Base-by-base conservation (phyloP, 208 protist species). In the Crithidia thermophila region DNA sequence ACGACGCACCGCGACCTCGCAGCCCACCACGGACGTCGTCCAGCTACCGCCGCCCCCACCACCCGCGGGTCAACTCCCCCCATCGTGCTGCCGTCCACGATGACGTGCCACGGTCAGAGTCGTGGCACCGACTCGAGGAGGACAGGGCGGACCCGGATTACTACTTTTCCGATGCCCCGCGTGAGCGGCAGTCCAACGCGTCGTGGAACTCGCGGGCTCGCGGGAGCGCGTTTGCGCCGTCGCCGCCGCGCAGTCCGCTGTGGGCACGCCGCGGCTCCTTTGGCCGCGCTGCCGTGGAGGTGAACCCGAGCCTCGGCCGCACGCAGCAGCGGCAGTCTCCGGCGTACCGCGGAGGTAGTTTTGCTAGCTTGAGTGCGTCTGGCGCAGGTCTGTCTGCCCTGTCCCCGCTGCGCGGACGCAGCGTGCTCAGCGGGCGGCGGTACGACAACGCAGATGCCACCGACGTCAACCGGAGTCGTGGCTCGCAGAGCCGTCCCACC, bases 211-310 rank as follows among this genome's bases (percentile, higher is more conserved):
- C 52, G 3, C 67, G 49, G 16, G 40, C 51, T 34, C 31, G 39
- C 23, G 31, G 18, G 3, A 53, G 34, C 43, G 31, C 43, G 59
- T 40, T 36, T 25, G 34, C 27, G 4, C 10, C 49, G 4, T 63
- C 39, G 4, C 69, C 39, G 53, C 56, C 66, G 20, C 66, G 58
- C 42, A 64, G 43, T 36, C 58, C 58, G 33, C 14, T 64, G 11
- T 64, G 58, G 58, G 39, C 58, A 18, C 58, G 53, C n/a, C 58
- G 58, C 43, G 53, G 58, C 58, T 14, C 45, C 33, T 64, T 64
- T 31, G 43, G 58, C 14, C 58, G 45, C 20, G 2, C 58, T 0
- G 33, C 45, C 20, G 2, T 43, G 31, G 58, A 43, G 21, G 42
- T 64, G 18, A 64, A 33, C 21, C 31, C 43, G 2, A 40, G 14